phyloP scores from a whole-genome alignment of 1,139 yeast genomes.

The Trichomonascaceae sp. region DNA sequence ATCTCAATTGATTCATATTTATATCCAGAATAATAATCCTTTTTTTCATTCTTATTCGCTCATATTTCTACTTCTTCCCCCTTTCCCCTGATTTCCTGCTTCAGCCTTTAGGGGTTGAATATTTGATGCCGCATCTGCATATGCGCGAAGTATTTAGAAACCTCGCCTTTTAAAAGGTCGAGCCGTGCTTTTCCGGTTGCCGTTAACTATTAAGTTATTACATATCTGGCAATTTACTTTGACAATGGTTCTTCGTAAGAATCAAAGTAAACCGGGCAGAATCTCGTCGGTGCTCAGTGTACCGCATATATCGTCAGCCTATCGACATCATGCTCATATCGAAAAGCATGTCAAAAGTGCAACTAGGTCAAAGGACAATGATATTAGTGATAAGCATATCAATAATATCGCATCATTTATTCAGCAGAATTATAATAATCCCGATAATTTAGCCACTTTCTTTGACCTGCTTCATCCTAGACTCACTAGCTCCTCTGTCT shows the following conservation, averaged over 20 bases:
- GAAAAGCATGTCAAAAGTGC: constrained; percentile 19
- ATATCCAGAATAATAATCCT: neutral
- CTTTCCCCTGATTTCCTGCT: neutral
- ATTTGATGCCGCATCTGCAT: neutral
- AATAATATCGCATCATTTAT: constrained; percentile 15
- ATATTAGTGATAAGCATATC: constrained; percentile 20
- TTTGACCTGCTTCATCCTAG: constrained; percentile 16
- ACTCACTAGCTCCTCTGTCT: constrained; percentile 8
- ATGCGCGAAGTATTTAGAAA: neutral
- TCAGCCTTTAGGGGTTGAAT: neutral
- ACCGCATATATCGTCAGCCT: constrained; percentile 5
- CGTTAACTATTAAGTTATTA: neutral
- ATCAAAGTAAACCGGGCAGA: neutral
- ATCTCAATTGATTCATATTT: no score
- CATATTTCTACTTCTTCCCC: neutral
- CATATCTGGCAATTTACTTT: neutral
- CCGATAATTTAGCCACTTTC: constrained; percentile 10
- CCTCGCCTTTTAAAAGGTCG: neutral
- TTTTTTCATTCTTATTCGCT: neutral
- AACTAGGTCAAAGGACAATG: constrained; percentile 19
- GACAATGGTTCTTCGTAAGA: neutral
- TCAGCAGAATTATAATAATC: constrained; percentile 11
- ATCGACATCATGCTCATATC: constrained; percentile 3
- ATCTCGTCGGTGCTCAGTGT: constrained; percentile 6
- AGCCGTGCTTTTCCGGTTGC: neutral